A percentile compares a stretch with the other conserved stretches of the same genome.
Conservation (phyloP, 345 rosid species). For the Sisymbrium irio region DNA sequence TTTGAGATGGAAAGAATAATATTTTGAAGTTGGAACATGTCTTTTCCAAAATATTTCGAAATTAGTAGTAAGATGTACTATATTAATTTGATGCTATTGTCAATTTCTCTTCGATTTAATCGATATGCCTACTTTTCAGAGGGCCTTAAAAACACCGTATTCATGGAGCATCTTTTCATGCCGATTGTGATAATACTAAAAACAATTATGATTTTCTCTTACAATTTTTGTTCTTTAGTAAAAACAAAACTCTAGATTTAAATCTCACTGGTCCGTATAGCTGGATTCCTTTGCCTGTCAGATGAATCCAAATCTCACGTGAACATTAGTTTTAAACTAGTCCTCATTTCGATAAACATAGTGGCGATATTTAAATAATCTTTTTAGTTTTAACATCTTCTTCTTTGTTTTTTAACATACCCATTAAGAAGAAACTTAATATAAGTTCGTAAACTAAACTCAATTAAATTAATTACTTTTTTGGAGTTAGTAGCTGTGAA, state of each 20-base stretch:
- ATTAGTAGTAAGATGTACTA: not conserved
- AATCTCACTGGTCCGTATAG: constrained; percentile 28
- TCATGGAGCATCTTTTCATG: constrained; percentile 29
- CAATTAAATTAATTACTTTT: too few relatives aligned
- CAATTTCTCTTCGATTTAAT: not conserved
- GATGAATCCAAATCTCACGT: constrained; percentile 36
- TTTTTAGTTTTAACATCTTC: not conserved
- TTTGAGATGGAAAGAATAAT: too few relatives aligned
- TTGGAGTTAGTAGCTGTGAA: not conserved
- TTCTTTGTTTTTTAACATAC: not conserved
- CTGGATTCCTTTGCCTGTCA: constrained; percentile 32
- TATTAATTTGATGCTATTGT: not conserved
- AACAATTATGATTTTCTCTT: not conserved
- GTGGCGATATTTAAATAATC: not conserved
- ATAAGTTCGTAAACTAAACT: not conserved
- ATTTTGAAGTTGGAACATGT: not conserved
- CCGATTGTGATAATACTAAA: not conserved
- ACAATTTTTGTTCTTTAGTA: constrained; percentile 21
- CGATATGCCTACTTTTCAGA: not conserved
- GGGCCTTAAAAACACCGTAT: constrained; percentile 13
- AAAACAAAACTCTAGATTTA: constrained; percentile 18
- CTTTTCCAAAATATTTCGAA: not conserved
- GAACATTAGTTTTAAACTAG: constrained; percentile 12
- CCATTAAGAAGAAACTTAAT: not conserved
- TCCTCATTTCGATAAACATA: constrained; percentile 14